Evolutionary conservation across 2,329 filamentous ascomycete species (phyloP).

Genomic region (Phaeoacremonium minimum): DNA sequence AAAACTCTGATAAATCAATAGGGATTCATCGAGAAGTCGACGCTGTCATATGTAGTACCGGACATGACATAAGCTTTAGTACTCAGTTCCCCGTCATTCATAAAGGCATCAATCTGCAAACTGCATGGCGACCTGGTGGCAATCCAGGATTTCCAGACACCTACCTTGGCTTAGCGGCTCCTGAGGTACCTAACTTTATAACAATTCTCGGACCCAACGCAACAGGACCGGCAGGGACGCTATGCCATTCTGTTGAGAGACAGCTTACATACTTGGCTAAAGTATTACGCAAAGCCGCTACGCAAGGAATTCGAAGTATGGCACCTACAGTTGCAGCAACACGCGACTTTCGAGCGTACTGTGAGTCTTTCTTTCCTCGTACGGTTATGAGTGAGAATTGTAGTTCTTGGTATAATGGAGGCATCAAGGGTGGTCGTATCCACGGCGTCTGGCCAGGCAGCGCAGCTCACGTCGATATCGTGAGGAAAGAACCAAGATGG

Average conservation of each 20-base stretch:
- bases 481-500: slow-evolving; percentile 26
- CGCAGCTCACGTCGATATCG: slow-evolving; percentile 28
- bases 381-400: not conserved
- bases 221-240: not conserved
- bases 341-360: not conserved
- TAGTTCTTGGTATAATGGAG: not conserved
- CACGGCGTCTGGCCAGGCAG: not conserved
- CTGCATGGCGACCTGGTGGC: slow-evolving; percentile 17
- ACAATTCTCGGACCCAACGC: not conserved
- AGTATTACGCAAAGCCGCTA: not conserved
- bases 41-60: not conserved
- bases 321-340: not conserved
- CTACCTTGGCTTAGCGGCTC: not conserved
- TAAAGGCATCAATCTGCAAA: not conserved
- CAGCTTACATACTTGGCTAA: not conserved
- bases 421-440: not conserved
- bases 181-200: not conserved
- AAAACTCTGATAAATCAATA: not conserved
- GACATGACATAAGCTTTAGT: not conserved
- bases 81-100: not conserved
- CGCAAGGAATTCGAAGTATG: not conserved
- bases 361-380: not conserved
- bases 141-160: slow-evolving; percentile 15
- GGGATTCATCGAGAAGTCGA: not conserved
- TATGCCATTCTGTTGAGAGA: not conserved